Base-by-base conservation (phyloP, 371 early-diverging fungal species). In the Mucor lusitanicus region DNA sequence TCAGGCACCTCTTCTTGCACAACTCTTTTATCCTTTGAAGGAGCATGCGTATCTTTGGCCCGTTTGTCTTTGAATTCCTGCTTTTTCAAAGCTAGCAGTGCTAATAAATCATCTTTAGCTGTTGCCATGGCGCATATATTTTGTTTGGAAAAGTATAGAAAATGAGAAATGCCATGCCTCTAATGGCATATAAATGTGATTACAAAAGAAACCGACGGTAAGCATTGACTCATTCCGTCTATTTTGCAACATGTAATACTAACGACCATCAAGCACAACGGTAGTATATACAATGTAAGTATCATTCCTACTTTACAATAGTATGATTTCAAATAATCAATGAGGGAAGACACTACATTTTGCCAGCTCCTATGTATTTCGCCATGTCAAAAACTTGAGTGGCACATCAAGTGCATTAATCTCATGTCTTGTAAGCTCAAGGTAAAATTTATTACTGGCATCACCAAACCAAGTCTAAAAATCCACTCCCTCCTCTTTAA, bases 171-270 rank as follows among this genome's bases (percentile, higher is more conserved):
- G 21, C 1, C 25, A 25, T 23, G 23, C 23, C 6, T 50, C 37
- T 50, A 2, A 25, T 23, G 21, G 1, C 11, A 50, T 44, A 44
- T n/a, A 44, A 44, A n/a, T 19, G 19, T 7, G 50, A 50, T 50
- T 50, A 50, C 25, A 13, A 50, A 50, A 21, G 50, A 50, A 50
- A 50, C 50, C 6, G 23, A 50, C 12, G 11, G 25, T 25, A 44
- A 44, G 44, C 7, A 44, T 19, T 12, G 6, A 23, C 50, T 59
- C 61, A 61, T 61, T 61, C 61, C 63, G 63, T 62, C 59, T 59
- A 33, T 19, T 58, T 64, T 32, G 23, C 50, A 50, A 50, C 11
- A 57, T 17, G 30, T 30, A n/a, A 57, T 25, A 33, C 33, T 33
- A 33, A 33, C n/a, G n/a, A n/a, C n/a, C n/a, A n/a, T n/a, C n/a